A percentile compares a stretch with the other conserved stretches of the same genome.
Conservation (phyloP, 2,329 filamentous ascomycete species). For the Beauveria pseudobassiana region DNA sequence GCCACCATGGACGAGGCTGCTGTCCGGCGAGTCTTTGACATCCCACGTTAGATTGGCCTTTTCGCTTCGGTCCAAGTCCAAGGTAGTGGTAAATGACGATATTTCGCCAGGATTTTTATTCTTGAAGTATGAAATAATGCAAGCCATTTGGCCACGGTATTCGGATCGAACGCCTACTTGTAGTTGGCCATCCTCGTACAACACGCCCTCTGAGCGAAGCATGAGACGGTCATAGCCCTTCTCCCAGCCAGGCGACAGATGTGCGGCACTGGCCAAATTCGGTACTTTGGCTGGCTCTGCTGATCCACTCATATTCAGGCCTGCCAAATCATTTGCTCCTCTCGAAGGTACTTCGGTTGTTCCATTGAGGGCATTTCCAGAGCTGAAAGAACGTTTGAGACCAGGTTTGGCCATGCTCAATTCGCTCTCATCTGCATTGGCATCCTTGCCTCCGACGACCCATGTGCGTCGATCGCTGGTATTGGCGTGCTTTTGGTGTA, state of each 20-base stretch:
- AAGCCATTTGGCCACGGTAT: conserved; percentile 91
- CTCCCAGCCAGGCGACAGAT: conserved; percentile 93
- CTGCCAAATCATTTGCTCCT: conserved; percentile 61
- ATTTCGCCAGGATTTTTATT: conserved; percentile 86
- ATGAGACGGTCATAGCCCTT: conserved; percentile 78
- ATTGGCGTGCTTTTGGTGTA: conserved; percentile 90
- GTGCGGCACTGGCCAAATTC: conserved; percentile 85
- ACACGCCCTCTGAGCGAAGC: conserved; percentile 71
- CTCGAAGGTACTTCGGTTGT: conserved; percentile 43
- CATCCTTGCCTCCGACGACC: conserved; percentile 95
- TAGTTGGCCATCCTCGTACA: conserved; percentile 92
- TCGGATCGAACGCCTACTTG: conserved; percentile 89
- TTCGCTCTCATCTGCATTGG: conserved; percentile 74
- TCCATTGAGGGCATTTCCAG: conserved; percentile 42
- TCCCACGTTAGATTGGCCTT: conserved; percentile 70
- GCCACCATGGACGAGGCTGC: conserved; percentile 61
- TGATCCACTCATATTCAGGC: conserved; percentile 67
- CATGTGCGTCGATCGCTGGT: conserved; percentile 94
- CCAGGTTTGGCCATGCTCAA: conserved; percentile 74
- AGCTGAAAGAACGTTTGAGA: conserved; percentile 79
- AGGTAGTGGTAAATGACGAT: conserved; percentile 86
- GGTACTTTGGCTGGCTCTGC: conserved; percentile 56
- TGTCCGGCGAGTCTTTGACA: conserved; percentile 81
- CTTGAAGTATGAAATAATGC: conserved; percentile 89
- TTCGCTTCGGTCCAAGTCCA: conserved; percentile 68